Evolutionary conservation across 192 early-diverging fungal genomes (phyloP).

Genomic region (Coemansia sp.): DNA sequence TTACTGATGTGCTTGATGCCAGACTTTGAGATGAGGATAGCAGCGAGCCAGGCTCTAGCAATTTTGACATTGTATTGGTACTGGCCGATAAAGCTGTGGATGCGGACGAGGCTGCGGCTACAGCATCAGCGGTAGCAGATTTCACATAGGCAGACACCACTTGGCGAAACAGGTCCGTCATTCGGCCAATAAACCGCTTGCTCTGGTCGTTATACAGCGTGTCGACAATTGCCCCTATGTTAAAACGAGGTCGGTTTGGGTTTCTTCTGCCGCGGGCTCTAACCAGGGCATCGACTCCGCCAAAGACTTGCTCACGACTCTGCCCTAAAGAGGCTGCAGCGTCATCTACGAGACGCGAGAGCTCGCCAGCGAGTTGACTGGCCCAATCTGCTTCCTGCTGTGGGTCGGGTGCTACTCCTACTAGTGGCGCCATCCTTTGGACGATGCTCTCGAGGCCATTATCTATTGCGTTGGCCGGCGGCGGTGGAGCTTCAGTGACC

Average conservation of each 20-base stretch:
- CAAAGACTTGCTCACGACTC: conserved; percentile 7
- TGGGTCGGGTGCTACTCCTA: background rate
- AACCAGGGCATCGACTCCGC: conserved; percentile 13
- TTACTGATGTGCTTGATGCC: background rate
- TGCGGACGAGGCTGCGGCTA: background rate
- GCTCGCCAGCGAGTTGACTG: conserved; percentile 8
- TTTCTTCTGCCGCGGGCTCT: conserved; percentile 16
- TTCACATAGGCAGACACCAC: conserved; percentile 30
- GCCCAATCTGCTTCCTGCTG: background rate
- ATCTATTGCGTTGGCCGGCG: background rate
- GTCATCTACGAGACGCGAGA: conserved; percentile 17
- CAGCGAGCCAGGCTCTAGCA: background rate
- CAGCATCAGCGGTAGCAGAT: conserved; percentile 15
- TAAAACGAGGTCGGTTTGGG: conserved; percentile 8
- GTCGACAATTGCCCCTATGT: conserved; percentile 7
- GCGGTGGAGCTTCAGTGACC: background rate
- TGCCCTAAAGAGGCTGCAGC: conserved; percentile 10
- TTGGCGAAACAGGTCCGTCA: conserved; percentile 27
- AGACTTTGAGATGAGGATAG: background rate
- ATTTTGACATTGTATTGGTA: background rate
- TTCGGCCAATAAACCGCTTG: conserved; percentile 20
- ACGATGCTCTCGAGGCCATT: conserved; percentile 7
- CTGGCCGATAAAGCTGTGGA: background rate
- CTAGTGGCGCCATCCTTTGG: conserved; percentile 11
- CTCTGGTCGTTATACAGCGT: conserved; percentile 18